Base-by-base conservation (phyloP, 192 early-diverging fungal species). In the Dimargaris xerosporica region DNA sequence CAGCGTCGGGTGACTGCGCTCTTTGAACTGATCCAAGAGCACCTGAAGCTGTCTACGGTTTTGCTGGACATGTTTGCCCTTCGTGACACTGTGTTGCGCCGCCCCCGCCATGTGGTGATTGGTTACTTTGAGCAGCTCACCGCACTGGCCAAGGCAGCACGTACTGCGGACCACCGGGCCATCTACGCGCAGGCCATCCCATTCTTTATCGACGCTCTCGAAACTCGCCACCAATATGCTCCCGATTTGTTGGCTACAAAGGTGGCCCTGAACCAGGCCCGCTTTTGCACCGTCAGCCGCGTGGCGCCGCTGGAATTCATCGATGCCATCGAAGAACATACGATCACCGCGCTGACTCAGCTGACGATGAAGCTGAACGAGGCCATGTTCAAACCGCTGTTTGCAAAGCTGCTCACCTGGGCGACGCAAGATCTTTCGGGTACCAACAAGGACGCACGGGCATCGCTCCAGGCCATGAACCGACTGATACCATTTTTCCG, bases 281-380 rank as follows among this genome's bases (percentile, higher is more conserved):
- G 58, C 58, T 41, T 44, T 23, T 26, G 16, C 10, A 44, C 58
- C 42, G 34, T 28, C 58, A 21, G 42, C 39, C n/a, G 43, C 10
- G n/a, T 5, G 17, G n/a, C 16, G 16, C 62, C 5, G 71, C 73
- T 52, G 58, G 76, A 50, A 31, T 75, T 66, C 19, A 65, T 82
- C 1, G 71, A 76, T 59, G 69, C 65, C n/a, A 61, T 86, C 2
- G 93, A 95, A 71, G 71, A 80, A 30, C 69, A 78, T 0, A 73
- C 86, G 39, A 80, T 94, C 25, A 72, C 76, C 16, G 80, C 89
- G 6, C 91, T 96, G 65, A 72, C 91, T 74, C 78, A 85, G 56
- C 65, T 95, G 48, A 82, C 91, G 0, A 80, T 95, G 80, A 92
- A 90, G 69, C 75, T 97, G 65, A 99, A 93, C 73, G 96, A 96